Evolutionary conservation across 495 filamentous ascomycete species (phyloP), one percentile per base, ranked within the genome.

Genomic region (Hypomontagnella monticulosa): DNA sequence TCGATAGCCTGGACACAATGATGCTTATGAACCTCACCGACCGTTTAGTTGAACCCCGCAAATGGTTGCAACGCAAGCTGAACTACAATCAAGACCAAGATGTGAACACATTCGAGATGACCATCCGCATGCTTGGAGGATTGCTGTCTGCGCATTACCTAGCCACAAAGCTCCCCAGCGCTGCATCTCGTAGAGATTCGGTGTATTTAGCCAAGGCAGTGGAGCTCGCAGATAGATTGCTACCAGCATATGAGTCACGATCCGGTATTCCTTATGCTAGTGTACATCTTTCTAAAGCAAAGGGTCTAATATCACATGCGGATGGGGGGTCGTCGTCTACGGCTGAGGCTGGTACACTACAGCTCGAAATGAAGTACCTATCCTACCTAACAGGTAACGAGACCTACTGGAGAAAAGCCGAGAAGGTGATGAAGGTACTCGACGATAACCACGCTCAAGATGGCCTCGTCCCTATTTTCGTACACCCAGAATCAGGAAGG

Each of bases 331-430:
- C 91, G 10, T 89, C 89, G 2, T 91, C 89, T 1, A 91, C 88
- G 0, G 87, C 91, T 4, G 91, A 93, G 73, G 91, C 91, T 3
- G 86, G 86, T 0, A 88, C 86, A 3, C 67, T 93, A 18, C 91
- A 93, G 73, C 79, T 93, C n/a, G 91, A 93, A 72, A 89, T 93
- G 81, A 93, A 93, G 57, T 93, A 93, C 71, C 78, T 93, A 16
- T 87, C 90, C 15, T 88, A 90, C 63, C 77, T 93, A 58, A 93
- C 89, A 3, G 91, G 90, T 8, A 90, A 93, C 71, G 79, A 82
- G 3, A 79, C 86, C 40, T 92, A 89, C 70, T 93, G 91, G 91
- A 79, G 84, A n/a, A 82, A 84, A 57, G 89, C 88, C 7, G 91
- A 93, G 71, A 88, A 86, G 57, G 88, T 88, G 1, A 92, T 93